These are phyloP conservation scores for Sporisorium scitamineum DNA, from an alignment of 1,284 basidiomycete species.

Conservation along the genomic window DNA sequence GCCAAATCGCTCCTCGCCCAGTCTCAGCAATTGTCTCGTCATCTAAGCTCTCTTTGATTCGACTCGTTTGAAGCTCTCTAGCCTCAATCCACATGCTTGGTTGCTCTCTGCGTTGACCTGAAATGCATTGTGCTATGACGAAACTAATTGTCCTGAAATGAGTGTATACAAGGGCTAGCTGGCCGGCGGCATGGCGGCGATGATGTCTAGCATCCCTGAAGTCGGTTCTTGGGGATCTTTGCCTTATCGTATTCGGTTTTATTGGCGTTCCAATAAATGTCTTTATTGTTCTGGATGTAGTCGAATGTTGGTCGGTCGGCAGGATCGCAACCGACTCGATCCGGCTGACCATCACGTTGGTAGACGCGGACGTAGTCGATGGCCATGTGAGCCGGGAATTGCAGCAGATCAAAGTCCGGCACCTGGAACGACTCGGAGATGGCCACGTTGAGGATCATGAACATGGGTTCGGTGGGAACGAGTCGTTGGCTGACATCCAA, in stretches of 20 bases:
- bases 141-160: slow-evolving; percentile 1
- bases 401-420: slow-evolving; percentile 69
- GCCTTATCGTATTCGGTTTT: slow-evolving; percentile 49
- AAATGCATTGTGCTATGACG: slow-evolving; percentile 1
- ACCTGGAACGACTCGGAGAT: slow-evolving; percentile 71
- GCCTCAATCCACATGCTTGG: not conserved
- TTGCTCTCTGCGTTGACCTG: not conserved
- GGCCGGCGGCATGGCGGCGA: not conserved
- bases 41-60: not conserved
- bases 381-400: slow-evolving; percentile 71
- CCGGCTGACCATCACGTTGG: slow-evolving; percentile 70
- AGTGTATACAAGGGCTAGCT: not conserved
- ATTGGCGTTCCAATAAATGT: slow-evolving; percentile 66
- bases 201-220: slow-evolving; percentile 39
- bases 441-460: slow-evolving; percentile 49
- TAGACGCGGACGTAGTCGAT: slow-evolving; percentile 72
- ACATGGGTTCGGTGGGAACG: slow-evolving; percentile 65
- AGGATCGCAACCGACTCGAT: slow-evolving; percentile 67
- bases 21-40: not conserved
- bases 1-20: not conserved
- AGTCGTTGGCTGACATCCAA: slow-evolving; percentile 57
- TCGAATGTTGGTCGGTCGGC: slow-evolving; percentile 62
- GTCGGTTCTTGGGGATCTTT: slow-evolving; percentile 43
- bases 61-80: not conserved
- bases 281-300: slow-evolving; percentile 65